A percentile compares a stretch with the other conserved stretches of the same genome.
These are phyloP conservation scores for Pichia deserticola DNA, from an alignment of 805 yeast genomes.

Conservation along the genomic window DNA sequence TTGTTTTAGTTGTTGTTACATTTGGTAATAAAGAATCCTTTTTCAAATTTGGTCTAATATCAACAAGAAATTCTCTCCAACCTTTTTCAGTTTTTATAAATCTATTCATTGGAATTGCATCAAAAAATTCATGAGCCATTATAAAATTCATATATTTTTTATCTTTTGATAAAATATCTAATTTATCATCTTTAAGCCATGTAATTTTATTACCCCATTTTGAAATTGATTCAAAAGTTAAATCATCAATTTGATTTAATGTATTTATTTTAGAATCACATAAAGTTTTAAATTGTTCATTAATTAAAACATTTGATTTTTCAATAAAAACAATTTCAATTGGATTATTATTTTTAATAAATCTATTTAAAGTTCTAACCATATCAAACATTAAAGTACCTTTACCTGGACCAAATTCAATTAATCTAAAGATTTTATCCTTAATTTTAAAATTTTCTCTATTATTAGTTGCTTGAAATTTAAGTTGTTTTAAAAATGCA, in stretches of 20 bases:
- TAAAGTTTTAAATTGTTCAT: slow-evolving; percentile 45
- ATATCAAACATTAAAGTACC: slow-evolving; percentile 73
- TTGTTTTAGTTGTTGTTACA: slow-evolving; percentile 13
- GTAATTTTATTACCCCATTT: slow-evolving; percentile 44
- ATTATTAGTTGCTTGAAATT: slow-evolving; percentile 30
- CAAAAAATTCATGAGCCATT: slow-evolving; percentile 82
- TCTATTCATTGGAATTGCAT: slow-evolving; percentile 73
- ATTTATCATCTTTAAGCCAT: slow-evolving; percentile 52
- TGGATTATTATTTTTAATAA: slow-evolving; percentile 27
- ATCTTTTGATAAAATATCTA: slow-evolving; percentile 33
- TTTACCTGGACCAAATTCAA: slow-evolving; percentile 82
- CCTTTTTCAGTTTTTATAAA: slow-evolving; percentile 57
- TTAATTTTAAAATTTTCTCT: slow-evolving; percentile 18
- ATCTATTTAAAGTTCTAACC: slow-evolving; percentile 39
- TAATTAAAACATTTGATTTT: slow-evolving; percentile 58
- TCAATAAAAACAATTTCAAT: slow-evolving; percentile 56
- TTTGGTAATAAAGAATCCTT: slow-evolving; percentile 14
- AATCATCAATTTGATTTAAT: slow-evolving; percentile 26
- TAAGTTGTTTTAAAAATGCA: slow-evolving; percentile 50
- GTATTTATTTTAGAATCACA: slow-evolving; percentile 29
- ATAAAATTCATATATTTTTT: slow-evolving; percentile 44
- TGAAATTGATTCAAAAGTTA: slow-evolving; percentile 32
- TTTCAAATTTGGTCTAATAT: slow-evolving; percentile 29
- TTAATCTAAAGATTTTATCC: slow-evolving; percentile 36
- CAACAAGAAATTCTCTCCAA: slow-evolving; percentile 76